Base-by-base conservation (phyloP, 1,139 yeast species). In the Nakaseomyces glabratus region DNA sequence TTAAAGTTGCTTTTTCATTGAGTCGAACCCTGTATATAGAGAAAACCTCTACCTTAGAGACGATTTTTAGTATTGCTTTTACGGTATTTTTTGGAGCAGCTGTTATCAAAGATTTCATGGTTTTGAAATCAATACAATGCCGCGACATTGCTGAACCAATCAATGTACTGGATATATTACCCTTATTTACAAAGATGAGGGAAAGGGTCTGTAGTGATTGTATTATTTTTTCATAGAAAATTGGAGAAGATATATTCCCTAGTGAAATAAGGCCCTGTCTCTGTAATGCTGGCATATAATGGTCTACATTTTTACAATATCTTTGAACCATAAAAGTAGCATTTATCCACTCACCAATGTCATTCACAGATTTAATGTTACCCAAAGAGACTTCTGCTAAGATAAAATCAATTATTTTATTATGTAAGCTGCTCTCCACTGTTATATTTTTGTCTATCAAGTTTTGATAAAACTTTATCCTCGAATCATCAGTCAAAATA, bases 261-360 rank as follows among this genome's bases (percentile, higher is more conserved):
- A n/a, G n/a, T n/a, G n/a, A n/a, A n/a, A n/a, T n/a, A n/a, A n/a
- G n/a, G n/a, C n/a, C n/a, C n/a, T n/a, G n/a, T n/a, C n/a, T n/a
- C n/a, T n/a, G n/a, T n/a, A n/a, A n/a, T n/a, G n/a, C n/a, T n/a
- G n/a, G n/a, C n/a, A n/a, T n/a, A n/a, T n/a, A n/a, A n/a, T n/a
- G n/a, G n/a, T n/a, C n/a, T n/a, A n/a, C n/a, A n/a, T n/a, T 66
- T 23, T 57, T 48, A 11, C 46, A 39, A 35, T 55, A 64, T 24
- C 79, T 54, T 4, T 69, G 63, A 46, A 69, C 71, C 32, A 73
- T 64, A 46, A 68, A 74, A 0, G 80, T 72, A 7, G 65, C 63
- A 23, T 62, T 59, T 21, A 73, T 44, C 80, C 80, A 74, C 2
- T 48, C 50, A 7, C 66, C 49, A 0, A 76, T 73, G 28, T 65